Conservation (phyloP, 352 stramenopile species). For the Pythium periplocum region DNA sequence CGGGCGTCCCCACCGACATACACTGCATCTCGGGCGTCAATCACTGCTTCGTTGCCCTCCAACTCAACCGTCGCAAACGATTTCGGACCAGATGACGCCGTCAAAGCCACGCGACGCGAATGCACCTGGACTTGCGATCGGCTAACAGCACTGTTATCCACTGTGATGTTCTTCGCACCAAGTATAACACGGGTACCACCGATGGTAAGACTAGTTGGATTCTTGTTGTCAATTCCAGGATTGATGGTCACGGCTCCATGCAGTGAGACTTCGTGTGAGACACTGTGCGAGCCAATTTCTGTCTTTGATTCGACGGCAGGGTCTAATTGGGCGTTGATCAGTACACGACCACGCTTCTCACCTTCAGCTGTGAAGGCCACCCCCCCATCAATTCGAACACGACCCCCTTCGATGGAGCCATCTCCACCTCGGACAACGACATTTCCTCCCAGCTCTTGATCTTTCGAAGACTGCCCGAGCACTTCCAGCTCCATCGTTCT, state of each 20-base stretch:
- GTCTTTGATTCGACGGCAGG: constrained; percentile 35
- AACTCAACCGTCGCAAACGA: too few species aligned
- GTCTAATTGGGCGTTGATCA: constrained; percentile 53
- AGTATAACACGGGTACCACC: constrained; percentile 35
- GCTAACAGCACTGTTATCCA: constrained; percentile 37
- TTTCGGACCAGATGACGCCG: not conserved
- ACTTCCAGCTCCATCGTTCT: constrained; percentile 44
- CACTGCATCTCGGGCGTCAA: not conserved
- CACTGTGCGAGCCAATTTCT: constrained; percentile 52
- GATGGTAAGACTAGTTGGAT: constrained; percentile 37
- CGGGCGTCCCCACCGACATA: not conserved
- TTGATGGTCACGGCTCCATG: constrained; percentile 59
- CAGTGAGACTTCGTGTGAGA: constrained; percentile 43
- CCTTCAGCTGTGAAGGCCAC: constrained; percentile 19
- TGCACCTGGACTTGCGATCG: constrained; percentile 34
- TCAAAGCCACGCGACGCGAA: constrained; percentile 29
- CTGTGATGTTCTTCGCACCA: constrained; percentile 32
- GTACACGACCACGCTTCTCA: constrained; percentile 27
- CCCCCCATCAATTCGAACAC: constrained; percentile 43
- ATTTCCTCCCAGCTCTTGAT: constrained; percentile 40
- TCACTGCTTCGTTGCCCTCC: not conserved
- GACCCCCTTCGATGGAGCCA: constrained; percentile 34
- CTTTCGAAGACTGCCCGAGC: constrained; percentile 42
- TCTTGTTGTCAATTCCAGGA: constrained; percentile 22
- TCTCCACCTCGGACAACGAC: constrained; percentile 50